Base-by-base conservation (phyloP, 495 filamentous ascomycete genomes). In the Aspergillus campestris region DNA sequence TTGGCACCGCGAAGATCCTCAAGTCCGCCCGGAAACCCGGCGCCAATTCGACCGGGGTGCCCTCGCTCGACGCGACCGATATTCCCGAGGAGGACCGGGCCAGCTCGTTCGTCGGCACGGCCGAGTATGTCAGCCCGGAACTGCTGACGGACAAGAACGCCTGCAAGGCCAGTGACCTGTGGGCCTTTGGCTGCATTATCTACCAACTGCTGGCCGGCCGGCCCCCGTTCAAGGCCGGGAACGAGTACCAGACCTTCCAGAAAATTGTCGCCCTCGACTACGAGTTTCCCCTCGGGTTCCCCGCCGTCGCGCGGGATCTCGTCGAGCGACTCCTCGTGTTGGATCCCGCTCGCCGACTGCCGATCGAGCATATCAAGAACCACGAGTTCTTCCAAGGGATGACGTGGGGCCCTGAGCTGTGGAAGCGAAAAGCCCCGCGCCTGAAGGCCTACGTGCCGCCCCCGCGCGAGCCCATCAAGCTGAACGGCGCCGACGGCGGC, bases 111-210 rank as follows among this genome's bases (percentile, higher is more conserved):
- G 94, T 99, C 15, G 94, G 94, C 39, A 99, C 94, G 5, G 94
- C 94, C 1, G 94, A 99, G 61, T 99, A 99, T 58, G 94, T 99
- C 51, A 95, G 89, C 55, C 94, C 94, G 0, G 94, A 99, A 55
- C 74, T 99, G 29, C 72, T 99, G 49, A 94, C 84, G 2, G 87
- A 95, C 50, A 97, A 97, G 70, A 89, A 88, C 51, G 92, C 91
- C 8, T 95, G 94, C 70, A 99, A 97, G 67, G 89, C 94, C 14
- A 95, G 90, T 57, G 94, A 99, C 61, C 65, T 99, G 30, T 99
- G 94, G 94, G 94, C 94, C 3, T 96, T 97, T 71, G 94, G 94
- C n/a, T 99, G 94, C 64, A 99, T 99, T 49, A 84, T 99, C 47
- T 99, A 95, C 62, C 94, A 99, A 65, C 75, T 99, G 29, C 69